Base-by-base conservation (phyloP, 1,139 yeast species). In the Hanseniaspora sp. region DNA sequence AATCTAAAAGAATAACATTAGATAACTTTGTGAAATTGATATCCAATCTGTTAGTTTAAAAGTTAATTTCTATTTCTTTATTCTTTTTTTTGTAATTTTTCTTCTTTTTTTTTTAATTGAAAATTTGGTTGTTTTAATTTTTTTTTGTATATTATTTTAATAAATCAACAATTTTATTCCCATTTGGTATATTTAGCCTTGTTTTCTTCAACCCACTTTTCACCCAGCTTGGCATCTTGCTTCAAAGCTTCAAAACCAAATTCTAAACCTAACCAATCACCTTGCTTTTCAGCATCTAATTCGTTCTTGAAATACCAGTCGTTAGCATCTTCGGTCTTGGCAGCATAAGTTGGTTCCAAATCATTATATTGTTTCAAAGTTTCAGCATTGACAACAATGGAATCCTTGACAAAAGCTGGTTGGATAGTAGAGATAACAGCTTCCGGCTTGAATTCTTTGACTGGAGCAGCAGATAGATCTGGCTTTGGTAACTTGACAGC, bases 401-500 rank as follows among this genome's bases (percentile, higher is more conserved):
- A n/a, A 13, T 51, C 54, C n/a, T 44, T 51, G 39, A 45, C 31
- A 11, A 40, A n/a, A 15, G 38, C 54, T n/a, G 30, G 37, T 39
- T 51, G 44, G 8, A 51, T 44, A 51, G 54, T 45, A 33, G 48
- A 44, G 28, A 51, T 51, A 37, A 51, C 33, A 40, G 54, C 54
- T 38, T 51, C 54, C 62, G 81, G 76, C 59, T 77, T 72, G 86
- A 95, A 88, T 63, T 85, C 79, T 74, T 83, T 81, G 62, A 88
- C 94, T 60, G 83, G 78, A 58, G 90, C 82, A 64, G 86, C 95
- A 63, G 79, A 73, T 59, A 85, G 79, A 55, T 86, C 72, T 59
- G 82, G 68, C 59, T 90, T 82, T 59, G 83, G 78, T 68, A 95
- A 90, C 77, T 88, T 86, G 80, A 84, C 87, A 58, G 81, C 80